These are phyloP conservation scores for Moelleriella libera DNA, from an alignment of 2,329 filamentous ascomycete species.

Conservation along the genomic window DNA sequence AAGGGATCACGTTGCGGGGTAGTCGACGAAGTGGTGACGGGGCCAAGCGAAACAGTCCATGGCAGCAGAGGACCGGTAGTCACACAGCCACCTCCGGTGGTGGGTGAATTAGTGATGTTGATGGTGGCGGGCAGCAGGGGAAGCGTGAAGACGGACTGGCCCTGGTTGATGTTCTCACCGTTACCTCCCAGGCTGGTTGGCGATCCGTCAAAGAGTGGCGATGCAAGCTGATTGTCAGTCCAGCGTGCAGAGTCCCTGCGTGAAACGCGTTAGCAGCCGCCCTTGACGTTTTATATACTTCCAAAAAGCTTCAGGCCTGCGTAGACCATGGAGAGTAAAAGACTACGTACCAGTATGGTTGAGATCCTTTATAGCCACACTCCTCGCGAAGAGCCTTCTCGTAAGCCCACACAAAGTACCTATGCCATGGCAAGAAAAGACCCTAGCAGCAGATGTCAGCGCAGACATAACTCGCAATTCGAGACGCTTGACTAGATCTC, in stretches of 20 bases:
- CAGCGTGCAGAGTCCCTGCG: constrained; percentile 2
- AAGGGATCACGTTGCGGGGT: background rate
- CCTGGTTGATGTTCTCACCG: background rate
- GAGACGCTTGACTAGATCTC: background rate
- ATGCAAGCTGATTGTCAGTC: background rate
- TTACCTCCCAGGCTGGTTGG: constrained; percentile 1
- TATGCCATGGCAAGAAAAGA: constrained; percentile 19
- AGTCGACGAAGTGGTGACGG: background rate
- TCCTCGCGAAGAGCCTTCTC: constrained; percentile 24
- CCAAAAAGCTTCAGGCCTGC: no score
- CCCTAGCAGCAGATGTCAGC: background rate
- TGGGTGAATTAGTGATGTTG: background rate
- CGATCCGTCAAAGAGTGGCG: constrained; percentile 3
- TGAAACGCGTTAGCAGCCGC: background rate
- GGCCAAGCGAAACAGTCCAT: constrained; percentile 2
- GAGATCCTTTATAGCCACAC: constrained; percentile 20
- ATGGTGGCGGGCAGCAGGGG: background rate
- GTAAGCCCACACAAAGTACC: constrained; percentile 22
- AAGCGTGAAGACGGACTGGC: background rate
- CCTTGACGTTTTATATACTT: background rate
- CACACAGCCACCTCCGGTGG: constrained; percentile 4
- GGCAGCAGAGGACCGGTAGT: constrained; percentile 1
- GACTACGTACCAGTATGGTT: constrained; percentile 4
- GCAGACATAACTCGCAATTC: background rate
- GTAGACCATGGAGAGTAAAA: background rate